phyloP scores from a whole-genome alignment of 2,329 filamentous ascomycete species.

The Talaromyces pinophilus region DNA sequence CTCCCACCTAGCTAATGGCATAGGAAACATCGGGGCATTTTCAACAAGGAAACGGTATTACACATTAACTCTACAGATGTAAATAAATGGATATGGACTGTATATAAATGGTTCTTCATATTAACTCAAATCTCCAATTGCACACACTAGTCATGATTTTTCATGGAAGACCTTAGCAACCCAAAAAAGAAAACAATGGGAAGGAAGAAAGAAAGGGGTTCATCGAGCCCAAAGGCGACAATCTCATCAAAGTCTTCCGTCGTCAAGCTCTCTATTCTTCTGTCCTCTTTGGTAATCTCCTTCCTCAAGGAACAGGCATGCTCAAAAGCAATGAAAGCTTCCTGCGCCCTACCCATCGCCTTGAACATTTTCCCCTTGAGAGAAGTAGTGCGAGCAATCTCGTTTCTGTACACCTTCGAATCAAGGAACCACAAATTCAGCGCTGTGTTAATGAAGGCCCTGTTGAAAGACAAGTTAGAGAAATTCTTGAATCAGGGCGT shows the following conservation, averaged over 20 bases:
- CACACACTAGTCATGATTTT: too few species aligned
- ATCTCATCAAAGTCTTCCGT: slow-evolving; percentile 28
- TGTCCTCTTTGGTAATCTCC: slow-evolving; percentile 28
- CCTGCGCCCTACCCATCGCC: slow-evolving; percentile 24
- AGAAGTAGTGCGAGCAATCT: slow-evolving; percentile 30
- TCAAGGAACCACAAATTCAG: slow-evolving; percentile 26
- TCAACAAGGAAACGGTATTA: too few species aligned
- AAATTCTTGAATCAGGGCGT: not conserved
- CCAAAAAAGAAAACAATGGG: not conserved
- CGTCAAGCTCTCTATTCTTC: slow-evolving; percentile 25
- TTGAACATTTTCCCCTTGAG: slow-evolving; percentile 27
- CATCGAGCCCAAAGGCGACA: slow-evolving; percentile 25
- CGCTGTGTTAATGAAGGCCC: slow-evolving; percentile 26
- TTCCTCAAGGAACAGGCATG: slow-evolving; percentile 28
- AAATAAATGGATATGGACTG: too few species aligned
- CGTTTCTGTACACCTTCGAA: slow-evolving; percentile 24
- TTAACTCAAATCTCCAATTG: too few species aligned
- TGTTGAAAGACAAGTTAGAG: slow-evolving; percentile 13
- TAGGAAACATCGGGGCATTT: too few species aligned
- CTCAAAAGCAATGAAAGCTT: slow-evolving; percentile 26
- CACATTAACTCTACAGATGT: too few species aligned
- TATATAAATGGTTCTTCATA: too few species aligned
- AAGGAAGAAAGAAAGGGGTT: not conserved
- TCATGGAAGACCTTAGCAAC: not conserved
- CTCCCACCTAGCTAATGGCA: too few species aligned